Evolutionary conservation across 768 basidiomycete species (phyloP).

Genomic region (Cystoderma amianthinum): DNA sequence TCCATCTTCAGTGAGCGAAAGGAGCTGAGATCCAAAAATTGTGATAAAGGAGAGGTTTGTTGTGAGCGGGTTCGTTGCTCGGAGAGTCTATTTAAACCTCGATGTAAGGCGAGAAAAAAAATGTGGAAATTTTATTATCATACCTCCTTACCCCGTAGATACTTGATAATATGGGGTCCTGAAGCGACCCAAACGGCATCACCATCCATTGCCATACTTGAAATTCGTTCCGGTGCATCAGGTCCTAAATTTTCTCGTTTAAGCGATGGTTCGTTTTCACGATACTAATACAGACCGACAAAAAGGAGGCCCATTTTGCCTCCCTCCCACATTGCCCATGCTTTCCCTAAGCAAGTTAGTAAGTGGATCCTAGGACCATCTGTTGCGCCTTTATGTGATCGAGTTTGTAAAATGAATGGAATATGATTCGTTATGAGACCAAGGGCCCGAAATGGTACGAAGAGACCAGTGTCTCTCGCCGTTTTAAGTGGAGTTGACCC

Average conservation of each 20-base stretch:
- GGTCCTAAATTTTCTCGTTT: constrained; percentile 48
- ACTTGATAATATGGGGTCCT: constrained; percentile 65
- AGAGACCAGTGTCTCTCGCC: constrained; percentile 60
- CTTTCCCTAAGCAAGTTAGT: constrained; percentile 78
- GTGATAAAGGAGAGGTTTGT: constrained; percentile 55
- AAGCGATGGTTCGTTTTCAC: not conserved
- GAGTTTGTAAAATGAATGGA: constrained; percentile 82
- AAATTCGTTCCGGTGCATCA: constrained; percentile 68
- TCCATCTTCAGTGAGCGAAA: constrained; percentile 78
- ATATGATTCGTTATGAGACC: constrained; percentile 89
- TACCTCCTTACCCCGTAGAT: constrained; percentile 86
- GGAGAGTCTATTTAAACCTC: constrained; percentile 38
- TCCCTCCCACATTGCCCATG: constrained; percentile 97
- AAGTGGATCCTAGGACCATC: constrained; percentile 81
- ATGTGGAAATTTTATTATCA: too few species aligned
- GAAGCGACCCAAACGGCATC: constrained; percentile 82
- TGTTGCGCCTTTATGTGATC: constrained; percentile 77
- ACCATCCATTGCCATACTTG: constrained; percentile 73
- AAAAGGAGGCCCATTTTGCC: constrained; percentile 89
- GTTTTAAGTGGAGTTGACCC: constrained; percentile 17
- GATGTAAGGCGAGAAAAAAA: too few species aligned
- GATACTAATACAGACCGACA: constrained; percentile 62
- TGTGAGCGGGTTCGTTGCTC: constrained; percentile 60
- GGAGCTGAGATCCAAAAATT: constrained; percentile 75
- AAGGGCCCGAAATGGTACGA: constrained; percentile 93